Conservation (phyloP, 2,329 filamentous ascomycete genomes). For the Sclerotinia borealis region DNA sequence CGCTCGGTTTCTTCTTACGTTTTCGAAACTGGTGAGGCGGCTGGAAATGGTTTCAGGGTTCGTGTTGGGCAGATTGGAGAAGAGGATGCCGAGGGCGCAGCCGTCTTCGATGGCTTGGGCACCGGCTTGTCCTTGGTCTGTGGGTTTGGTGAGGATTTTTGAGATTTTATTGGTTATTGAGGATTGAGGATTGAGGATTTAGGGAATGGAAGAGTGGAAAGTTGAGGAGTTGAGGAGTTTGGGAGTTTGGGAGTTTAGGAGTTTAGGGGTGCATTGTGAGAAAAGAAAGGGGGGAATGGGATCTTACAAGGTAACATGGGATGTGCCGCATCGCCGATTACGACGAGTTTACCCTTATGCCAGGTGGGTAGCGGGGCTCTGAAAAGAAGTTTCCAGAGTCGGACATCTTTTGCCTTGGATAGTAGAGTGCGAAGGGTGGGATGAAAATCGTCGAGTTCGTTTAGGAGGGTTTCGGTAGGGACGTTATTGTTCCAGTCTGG, state of each 20-base stretch:
- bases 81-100: conserved; percentile 40
- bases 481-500: not conserved
- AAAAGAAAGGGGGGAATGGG: not conserved
- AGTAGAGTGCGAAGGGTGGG: not conserved
- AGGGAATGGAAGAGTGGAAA: not conserved
- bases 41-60: not conserved
- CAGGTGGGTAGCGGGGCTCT: conserved; percentile 40
- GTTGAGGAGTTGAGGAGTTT: not conserved
- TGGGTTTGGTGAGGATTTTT: not conserved
- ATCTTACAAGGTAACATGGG: conserved; percentile 51
- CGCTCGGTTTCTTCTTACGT: not conserved
- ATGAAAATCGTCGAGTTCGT: conserved; percentile 24
- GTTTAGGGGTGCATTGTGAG: not conserved
- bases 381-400: conserved; percentile 9
- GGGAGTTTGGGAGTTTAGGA: not conserved
- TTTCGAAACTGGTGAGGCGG: not conserved
- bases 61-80: not conserved
- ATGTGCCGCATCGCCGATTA: conserved; percentile 63
- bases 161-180: too few relatives aligned
- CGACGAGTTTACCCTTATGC: conserved; percentile 47
- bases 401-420: conserved; percentile 5
- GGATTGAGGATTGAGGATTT: too few relatives aligned
- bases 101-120: conserved; percentile 63
- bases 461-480: not conserved
- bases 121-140: conserved; percentile 54